A percentile compares a stretch with the other conserved stretches of the same genome.
Conservation (phyloP, 2,329 filamentous ascomycete genomes). For the Bipolaris sorokiniana region DNA sequence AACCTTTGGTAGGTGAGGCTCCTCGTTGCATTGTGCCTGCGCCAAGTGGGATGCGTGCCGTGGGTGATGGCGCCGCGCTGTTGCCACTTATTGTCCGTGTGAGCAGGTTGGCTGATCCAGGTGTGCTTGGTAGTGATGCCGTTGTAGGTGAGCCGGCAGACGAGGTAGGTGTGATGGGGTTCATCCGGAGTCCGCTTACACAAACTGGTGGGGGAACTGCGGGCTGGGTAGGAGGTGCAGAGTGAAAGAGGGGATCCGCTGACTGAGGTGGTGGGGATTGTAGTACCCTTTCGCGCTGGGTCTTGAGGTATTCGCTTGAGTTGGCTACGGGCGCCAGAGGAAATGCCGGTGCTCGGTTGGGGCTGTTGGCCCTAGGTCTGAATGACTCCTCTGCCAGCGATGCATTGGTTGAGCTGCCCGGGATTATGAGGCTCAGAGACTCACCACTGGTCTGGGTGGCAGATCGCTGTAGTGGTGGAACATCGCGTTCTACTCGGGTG, state of each 20-base stretch:
- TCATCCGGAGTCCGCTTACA: conserved; percentile 45
- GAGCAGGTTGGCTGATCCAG: conserved; percentile 24
- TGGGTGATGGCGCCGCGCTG: conserved; percentile 33
- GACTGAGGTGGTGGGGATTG: conserved; percentile 36
- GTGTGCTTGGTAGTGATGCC: conserved; percentile 19
- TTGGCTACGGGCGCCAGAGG: conserved; percentile 35
- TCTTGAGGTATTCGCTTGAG: conserved; percentile 41
- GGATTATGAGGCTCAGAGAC: conserved; percentile 41
- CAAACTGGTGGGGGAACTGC: conserved; percentile 16
- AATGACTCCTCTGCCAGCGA: conserved; percentile 21
- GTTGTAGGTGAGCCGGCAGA: conserved; percentile 26
- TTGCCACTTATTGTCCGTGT: conserved; percentile 22
- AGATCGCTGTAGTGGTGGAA: conserved; percentile 32
- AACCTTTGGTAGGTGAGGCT: conserved; percentile 42
- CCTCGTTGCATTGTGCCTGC: conserved; percentile 47
- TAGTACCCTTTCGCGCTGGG: conserved; percentile 44
- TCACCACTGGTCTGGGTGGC: conserved; percentile 35
- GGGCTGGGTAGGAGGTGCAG: conserved; percentile 13
- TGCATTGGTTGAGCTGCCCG: conserved; percentile 29
- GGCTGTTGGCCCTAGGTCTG: conserved; percentile 25
- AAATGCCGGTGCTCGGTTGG: conserved; percentile 34
- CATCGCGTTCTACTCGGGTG: conserved; percentile 26
- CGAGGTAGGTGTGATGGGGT: conserved; percentile 39
- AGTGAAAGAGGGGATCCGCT: conserved; percentile 13
- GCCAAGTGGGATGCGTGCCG: conserved; percentile 42